Conservation (phyloP, 768 basidiomycete genomes). For the Collybiopsis luxurians region DNA sequence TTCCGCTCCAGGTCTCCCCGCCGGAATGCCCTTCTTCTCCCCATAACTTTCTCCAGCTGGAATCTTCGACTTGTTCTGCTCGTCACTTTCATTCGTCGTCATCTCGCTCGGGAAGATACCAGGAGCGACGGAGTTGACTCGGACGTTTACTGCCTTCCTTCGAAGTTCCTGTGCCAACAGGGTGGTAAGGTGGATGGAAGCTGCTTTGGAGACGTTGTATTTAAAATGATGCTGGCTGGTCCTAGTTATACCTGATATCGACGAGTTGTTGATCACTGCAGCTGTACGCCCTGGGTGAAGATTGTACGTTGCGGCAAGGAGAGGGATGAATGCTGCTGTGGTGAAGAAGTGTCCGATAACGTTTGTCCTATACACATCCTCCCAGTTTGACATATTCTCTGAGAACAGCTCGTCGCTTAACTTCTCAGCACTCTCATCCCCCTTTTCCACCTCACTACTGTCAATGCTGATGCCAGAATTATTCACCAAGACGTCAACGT, state of each 20-base stretch:
- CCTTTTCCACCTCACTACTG: not conserved
- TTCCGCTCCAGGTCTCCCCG: slow-evolving; percentile 5
- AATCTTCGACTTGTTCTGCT: slow-evolving; percentile 1
- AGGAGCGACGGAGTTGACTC: slow-evolving; percentile 34
- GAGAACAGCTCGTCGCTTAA: not conserved
- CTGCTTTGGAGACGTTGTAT: slow-evolving; percentile 43
- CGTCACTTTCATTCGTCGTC: slow-evolving; percentile 16
- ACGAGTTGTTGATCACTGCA: slow-evolving; percentile 39
- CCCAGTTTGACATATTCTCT: slow-evolving; percentile 21
- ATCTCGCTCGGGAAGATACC: slow-evolving; percentile 36
- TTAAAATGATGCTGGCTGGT: slow-evolving; percentile 40
- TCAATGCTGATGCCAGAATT: not conserved
- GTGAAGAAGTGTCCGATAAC: slow-evolving; percentile 36
- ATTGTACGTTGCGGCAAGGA: slow-evolving; percentile 27
- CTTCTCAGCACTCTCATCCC: slow-evolving; percentile 1
- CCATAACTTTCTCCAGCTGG: slow-evolving; percentile 1
- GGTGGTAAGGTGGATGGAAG: slow-evolving; percentile 30
- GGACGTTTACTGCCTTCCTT: slow-evolving; percentile 19
- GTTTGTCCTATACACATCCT: slow-evolving; percentile 30
- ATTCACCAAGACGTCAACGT: slow-evolving; percentile 2
- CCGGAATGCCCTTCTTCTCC: slow-evolving; percentile 4
- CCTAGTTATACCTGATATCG: slow-evolving; percentile 40
- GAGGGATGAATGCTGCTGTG: slow-evolving; percentile 42
- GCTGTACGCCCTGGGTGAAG: slow-evolving; percentile 22
- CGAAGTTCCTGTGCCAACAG: slow-evolving; percentile 34